A percentile compares a stretch with the other conserved stretches of the same genome.
Conservation (phyloP, 306 rosid genomes). For the Pachyrhizus erosus region DNA sequence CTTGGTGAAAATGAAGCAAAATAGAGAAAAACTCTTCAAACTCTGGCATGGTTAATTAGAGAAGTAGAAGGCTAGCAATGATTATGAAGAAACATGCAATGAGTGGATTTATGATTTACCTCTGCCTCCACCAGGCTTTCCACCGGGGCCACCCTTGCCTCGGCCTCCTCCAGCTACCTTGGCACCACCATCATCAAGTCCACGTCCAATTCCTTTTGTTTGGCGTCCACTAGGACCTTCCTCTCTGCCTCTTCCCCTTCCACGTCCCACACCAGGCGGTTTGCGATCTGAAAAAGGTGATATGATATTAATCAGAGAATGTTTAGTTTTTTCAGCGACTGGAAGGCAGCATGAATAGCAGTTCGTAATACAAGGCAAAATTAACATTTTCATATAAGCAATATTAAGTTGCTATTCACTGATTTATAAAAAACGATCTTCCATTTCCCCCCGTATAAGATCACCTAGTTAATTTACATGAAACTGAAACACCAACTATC, state of each 20-base stretch:
- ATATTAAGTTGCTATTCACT: conserved; percentile 6
- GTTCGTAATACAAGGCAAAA: not conserved
- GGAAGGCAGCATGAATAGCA: not conserved
- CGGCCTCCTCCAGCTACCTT: conserved; percentile 85
- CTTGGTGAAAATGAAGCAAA: conserved; percentile 9
- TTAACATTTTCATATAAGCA: conserved; percentile 3
- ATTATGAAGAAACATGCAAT: not conserved
- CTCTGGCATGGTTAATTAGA: not conserved
- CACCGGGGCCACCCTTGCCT: conserved; percentile 78
- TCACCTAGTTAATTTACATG: conserved; percentile 18
- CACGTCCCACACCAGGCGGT: conserved; percentile 95
- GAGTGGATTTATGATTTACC: conserved; percentile 55
- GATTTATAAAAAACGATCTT: conserved; percentile 1
- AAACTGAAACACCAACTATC: conserved; percentile 15
- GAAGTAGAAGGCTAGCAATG: conserved; percentile 7
- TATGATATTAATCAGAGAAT: conserved; percentile 22
- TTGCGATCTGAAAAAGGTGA: conserved; percentile 67
- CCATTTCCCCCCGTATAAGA: not conserved
- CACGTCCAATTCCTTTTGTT: conserved; percentile 83
- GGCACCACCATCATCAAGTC: conserved; percentile 78
- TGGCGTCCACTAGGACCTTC: conserved; percentile 76
- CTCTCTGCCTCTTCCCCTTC: conserved; percentile 91
- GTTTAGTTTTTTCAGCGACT: not conserved
- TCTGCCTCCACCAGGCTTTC: conserved; percentile 73
- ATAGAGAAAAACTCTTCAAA: not conserved